phyloP scores from a whole-genome alignment of 2,329 filamentous ascomycete genomes.

The Sarocladium strictum region DNA sequence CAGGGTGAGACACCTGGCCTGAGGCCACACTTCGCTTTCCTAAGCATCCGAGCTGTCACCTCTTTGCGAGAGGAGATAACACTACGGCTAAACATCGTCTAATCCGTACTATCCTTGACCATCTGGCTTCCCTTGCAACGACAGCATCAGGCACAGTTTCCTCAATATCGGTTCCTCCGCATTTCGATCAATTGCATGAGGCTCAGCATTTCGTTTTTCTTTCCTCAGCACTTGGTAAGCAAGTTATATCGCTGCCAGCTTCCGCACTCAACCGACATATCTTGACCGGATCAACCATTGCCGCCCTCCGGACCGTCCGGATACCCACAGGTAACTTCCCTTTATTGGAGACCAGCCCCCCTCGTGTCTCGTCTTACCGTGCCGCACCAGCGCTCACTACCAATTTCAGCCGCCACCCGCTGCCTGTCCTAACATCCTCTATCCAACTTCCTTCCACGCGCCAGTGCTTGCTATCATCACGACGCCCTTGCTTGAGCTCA shows the following conservation, averaged over 20 bases:
- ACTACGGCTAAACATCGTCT: slow-evolving; percentile 1
- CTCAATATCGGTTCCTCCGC: neutral
- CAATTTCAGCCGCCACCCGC: slow-evolving; percentile 34
- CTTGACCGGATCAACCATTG: slow-evolving; percentile 1
- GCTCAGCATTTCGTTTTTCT: neutral
- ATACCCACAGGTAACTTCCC: slow-evolving; percentile 17
- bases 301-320: neutral
- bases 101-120: neutral
- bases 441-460: slow-evolving; percentile 15
- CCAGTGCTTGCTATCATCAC: slow-evolving; percentile 13
- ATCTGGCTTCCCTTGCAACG: neutral
- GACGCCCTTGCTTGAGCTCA: slow-evolving; percentile 10
- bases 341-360: slow-evolving; percentile 11
- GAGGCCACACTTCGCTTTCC: neutral
- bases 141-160: neutral
- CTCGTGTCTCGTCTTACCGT: slow-evolving; percentile 18
- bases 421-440: slow-evolving; percentile 29
- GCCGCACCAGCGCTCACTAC: slow-evolving; percentile 28
- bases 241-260: neutral
- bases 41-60: neutral
- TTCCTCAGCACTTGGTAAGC: too few relatives aligned
- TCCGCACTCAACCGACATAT: neutral
- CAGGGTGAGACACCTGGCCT: neutral
- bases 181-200: neutral
- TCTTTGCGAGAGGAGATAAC: neutral